Percentiles rank a stretch among this genome's conserved stretches.
Conservation (phyloP, 495 filamentous ascomycete genomes). For the Aspergillus hancockii region DNA sequence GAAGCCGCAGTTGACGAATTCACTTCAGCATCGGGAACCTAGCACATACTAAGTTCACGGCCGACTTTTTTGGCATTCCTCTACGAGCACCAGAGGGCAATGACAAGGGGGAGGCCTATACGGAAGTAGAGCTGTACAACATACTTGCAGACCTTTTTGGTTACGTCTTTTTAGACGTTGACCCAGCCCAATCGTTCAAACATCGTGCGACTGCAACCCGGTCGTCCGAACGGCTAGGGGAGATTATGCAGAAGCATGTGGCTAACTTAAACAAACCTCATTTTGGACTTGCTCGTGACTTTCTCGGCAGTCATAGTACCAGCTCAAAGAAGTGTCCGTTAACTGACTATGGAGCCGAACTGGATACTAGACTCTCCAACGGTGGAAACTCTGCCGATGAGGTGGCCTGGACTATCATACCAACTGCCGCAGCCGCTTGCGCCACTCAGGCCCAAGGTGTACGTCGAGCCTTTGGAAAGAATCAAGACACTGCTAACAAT, state of each 20-base stretch:
- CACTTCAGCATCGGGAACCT: slow-evolving; percentile 54
- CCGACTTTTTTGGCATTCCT: background rate
- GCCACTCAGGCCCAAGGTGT: slow-evolving; percentile 60
- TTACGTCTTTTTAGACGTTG: slow-evolving; percentile 40
- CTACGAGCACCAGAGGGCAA: background rate
- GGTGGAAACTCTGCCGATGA: slow-evolving; percentile 56
- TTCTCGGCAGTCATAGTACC: slow-evolving; percentile 28
- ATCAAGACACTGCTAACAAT: background rate
- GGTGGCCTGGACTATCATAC: slow-evolving; percentile 61
- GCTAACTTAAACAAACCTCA: slow-evolving; percentile 26
- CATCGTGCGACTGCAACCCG: slow-evolving; percentile 53
- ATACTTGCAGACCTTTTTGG: slow-evolving; percentile 58
- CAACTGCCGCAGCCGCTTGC: slow-evolving; percentile 50
- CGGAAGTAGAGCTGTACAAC: slow-evolving; percentile 52
- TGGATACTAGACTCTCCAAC: slow-evolving; percentile 61
- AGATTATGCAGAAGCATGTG: slow-evolving; percentile 57
- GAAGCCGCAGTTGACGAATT: background rate
- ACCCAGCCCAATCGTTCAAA: slow-evolving; percentile 30
- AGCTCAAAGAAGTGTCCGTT: slow-evolving; percentile 37
- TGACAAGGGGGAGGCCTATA: slow-evolving; percentile 19
- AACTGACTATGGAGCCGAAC: slow-evolving; percentile 56
- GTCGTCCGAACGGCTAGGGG: slow-evolving; percentile 52
- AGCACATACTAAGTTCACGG: slow-evolving; percentile 46
- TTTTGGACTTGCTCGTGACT: background rate
- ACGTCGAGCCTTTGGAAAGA: background rate